These are phyloP conservation scores for Zymoseptoria ardabiliae DNA, from an alignment of 2,329 filamentous ascomycete genomes.

Conservation along the genomic window DNA sequence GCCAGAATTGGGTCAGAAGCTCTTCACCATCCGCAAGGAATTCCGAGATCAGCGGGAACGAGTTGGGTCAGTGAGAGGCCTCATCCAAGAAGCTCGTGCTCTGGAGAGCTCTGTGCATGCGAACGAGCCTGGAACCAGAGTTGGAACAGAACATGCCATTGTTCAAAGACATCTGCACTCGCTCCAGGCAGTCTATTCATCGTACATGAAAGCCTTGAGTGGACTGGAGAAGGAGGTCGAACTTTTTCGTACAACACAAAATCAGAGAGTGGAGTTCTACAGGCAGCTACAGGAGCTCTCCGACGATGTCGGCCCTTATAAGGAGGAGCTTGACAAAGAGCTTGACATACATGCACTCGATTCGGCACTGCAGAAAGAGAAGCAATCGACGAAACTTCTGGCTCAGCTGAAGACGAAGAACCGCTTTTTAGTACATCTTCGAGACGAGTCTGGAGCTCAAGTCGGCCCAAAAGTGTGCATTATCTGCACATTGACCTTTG, in stretches of 20 bases:
- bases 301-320: constrained; percentile 71
- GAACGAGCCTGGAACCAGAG: constrained; percentile 49
- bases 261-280: constrained; percentile 81
- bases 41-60: constrained; percentile 45
- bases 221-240: constrained; percentile 64
- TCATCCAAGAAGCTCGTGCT: constrained; percentile 62
- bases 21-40: constrained; percentile 40
- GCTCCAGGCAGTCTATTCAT: constrained; percentile 46
- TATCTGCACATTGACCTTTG: constrained; percentile 74
- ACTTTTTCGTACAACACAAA: constrained; percentile 70
- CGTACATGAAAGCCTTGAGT: constrained; percentile 46
- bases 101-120: constrained; percentile 54
- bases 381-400: constrained; percentile 50
- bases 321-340: constrained; percentile 53
- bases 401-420: constrained; percentile 62
- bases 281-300: constrained; percentile 85
- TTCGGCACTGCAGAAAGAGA: constrained; percentile 40
- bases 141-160: constrained; percentile 57
- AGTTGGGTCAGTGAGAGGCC: constrained; percentile 60
- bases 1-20: constrained; percentile 53
- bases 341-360: constrained; percentile 46
- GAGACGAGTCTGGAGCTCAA: constrained; percentile 53
- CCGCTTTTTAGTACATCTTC: constrained; percentile 61
- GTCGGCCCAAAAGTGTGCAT: constrained; percentile 60
- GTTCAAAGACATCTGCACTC: constrained; percentile 55